A percentile compares a stretch with the other conserved stretches of the same genome.
phyloP scores from a whole-genome alignment of 805 yeast genomes.

The Cyberlindnera euphorbiiphila region DNA sequence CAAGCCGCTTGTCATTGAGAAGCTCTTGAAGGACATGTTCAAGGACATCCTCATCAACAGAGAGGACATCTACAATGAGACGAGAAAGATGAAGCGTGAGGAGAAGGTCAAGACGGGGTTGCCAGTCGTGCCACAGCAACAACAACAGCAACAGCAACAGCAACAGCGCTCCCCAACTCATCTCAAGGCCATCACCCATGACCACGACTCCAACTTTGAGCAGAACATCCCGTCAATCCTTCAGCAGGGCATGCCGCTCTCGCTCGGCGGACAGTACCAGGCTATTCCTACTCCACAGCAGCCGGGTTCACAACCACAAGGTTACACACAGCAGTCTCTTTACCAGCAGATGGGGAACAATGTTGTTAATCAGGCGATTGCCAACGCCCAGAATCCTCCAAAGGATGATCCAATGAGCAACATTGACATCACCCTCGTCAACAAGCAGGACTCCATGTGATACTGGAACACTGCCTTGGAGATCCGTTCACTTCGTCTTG shows the following conservation, averaged over 20 bases:
- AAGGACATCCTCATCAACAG: slow-evolving; percentile 28
- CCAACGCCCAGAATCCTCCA: slow-evolving; percentile 24
- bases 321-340: slow-evolving; percentile 7
- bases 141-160: slow-evolving; percentile 13
- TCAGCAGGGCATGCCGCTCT: slow-evolving; percentile 18
- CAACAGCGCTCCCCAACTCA: slow-evolving; percentile 13
- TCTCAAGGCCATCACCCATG: slow-evolving; percentile 9
- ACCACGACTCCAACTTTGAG: slow-evolving; percentile 20
- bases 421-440: slow-evolving; percentile 26
- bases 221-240: slow-evolving; percentile 27
- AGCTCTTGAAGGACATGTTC: slow-evolving; percentile 24
- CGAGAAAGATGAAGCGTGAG: slow-evolving; percentile 32
- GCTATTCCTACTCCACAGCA: slow-evolving; percentile 10
- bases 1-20: slow-evolving; percentile 29
- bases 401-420: slow-evolving; percentile 23
- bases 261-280: slow-evolving; percentile 8
- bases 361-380: slow-evolving; percentile 27
- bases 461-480: neutral
- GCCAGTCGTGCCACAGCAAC: slow-evolving; percentile 11
- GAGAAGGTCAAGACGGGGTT: slow-evolving; percentile 22
- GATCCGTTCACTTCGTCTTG: slow-evolving; percentile 1
- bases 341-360: slow-evolving; percentile 12
- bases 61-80: slow-evolving; percentile 31
- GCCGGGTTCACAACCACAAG: slow-evolving; percentile 3
- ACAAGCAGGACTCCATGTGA: slow-evolving; percentile 20